Conservation (phyloP, 768 basidiomycete species). For the Mycena filopes region DNA sequence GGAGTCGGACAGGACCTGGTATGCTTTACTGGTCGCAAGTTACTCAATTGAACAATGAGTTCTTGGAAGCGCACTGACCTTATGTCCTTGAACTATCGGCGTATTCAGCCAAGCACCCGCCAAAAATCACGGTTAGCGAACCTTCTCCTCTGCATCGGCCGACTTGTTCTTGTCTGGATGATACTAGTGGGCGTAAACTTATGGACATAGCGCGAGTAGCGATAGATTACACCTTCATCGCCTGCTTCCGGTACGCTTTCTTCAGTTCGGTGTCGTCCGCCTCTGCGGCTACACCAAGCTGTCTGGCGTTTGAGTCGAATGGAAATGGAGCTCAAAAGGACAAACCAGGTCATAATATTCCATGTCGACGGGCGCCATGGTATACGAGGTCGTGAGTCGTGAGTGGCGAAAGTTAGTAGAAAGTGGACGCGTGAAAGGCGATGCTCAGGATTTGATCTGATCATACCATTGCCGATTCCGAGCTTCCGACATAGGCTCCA, state of each 20-base stretch:
- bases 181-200: constrained; percentile 59
- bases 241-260: constrained; percentile 94
- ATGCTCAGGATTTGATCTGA: too few species aligned
- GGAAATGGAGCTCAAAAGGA: constrained; percentile 3
- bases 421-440: background rate
- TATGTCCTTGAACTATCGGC: constrained; percentile 85
- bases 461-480: too few species aligned
- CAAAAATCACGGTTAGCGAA: background rate
- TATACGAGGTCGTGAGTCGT: constrained; percentile 18
- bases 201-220: background rate
- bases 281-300: constrained; percentile 80
- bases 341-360: constrained; percentile 89
- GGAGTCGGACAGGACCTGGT: constrained; percentile 89
- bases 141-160: constrained; percentile 89
- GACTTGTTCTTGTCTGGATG: constrained; percentile 97
- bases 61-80: constrained; percentile 59
- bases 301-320: constrained; percentile 20
- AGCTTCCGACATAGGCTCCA: too few species aligned
- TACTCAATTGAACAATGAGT: constrained; percentile 3
- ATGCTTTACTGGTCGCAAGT: constrained; percentile 78
- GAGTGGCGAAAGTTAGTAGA: constrained; percentile 14
- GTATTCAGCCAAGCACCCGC: background rate
- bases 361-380: constrained; percentile 90
- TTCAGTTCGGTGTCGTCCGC: constrained; percentile 86
- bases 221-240: constrained; percentile 79